Evolutionary conservation across 176 grass and related monocot species (phyloP).

Genomic region (Tillandsia fasciculata): DNA sequence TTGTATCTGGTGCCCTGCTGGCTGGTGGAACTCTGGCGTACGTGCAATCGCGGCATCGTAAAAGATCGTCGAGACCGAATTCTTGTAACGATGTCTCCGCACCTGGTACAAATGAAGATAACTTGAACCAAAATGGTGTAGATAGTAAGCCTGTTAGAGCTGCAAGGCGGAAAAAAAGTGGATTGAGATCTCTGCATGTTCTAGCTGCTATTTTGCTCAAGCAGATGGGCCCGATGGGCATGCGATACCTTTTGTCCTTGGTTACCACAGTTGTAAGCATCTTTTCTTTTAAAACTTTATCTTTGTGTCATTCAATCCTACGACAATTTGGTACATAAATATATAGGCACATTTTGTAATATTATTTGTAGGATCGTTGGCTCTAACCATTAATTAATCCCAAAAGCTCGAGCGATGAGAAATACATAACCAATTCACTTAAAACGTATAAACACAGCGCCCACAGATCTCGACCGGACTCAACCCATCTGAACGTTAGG

Average conservation of each 20-base stretch:
- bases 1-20: slow-evolving; percentile 71
- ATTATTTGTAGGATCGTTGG: too few species aligned
- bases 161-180: slow-evolving; percentile 26
- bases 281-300: not conserved
- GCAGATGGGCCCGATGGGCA: slow-evolving; percentile 60
- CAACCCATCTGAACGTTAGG: too few species aligned
- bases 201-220: slow-evolving; percentile 75
- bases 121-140: slow-evolving; percentile 21
- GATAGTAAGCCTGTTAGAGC: slow-evolving; percentile 22
- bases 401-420: too few species aligned
- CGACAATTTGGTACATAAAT: not conserved
- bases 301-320: not conserved
- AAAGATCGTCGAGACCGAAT: slow-evolving; percentile 8
- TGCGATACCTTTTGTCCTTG: slow-evolving; percentile 57
- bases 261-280: slow-evolving; percentile 42
- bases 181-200: slow-evolving; percentile 76
- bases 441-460: too few species aligned
- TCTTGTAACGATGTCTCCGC: slow-evolving; percentile 7
- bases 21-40: slow-evolving; percentile 79
- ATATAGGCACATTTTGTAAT: not conserved
- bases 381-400: too few species aligned
- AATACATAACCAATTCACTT: too few species aligned
- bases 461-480: too few species aligned
- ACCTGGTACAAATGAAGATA: slow-evolving; percentile 29
- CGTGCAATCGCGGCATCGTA: slow-evolving; percentile 33